Evolutionary conservation across 345 rosid species (phyloP).

Genomic region (Salix purpurea): DNA sequence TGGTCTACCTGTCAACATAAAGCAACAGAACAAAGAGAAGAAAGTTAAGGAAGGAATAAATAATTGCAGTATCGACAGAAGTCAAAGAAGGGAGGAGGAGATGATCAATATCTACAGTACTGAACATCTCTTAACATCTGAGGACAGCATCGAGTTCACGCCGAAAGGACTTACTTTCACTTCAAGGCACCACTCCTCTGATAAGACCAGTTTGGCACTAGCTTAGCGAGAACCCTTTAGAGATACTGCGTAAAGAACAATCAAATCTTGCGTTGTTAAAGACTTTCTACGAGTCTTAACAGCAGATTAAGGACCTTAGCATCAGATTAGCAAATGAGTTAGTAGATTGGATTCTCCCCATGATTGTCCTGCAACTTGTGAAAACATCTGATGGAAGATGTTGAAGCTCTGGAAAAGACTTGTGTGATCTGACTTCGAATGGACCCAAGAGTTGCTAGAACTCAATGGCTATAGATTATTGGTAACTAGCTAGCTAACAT

Average conservation of each 20-base stretch:
- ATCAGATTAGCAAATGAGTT: not conserved
- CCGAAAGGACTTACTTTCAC: conserved; percentile 4
- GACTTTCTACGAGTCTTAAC: not conserved
- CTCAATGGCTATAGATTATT: not conserved
- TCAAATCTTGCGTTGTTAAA: not conserved
- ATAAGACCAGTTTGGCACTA: conserved; percentile 1
- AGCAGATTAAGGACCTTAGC: not conserved
- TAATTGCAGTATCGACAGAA: conserved; percentile 7
- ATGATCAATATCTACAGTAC: not conserved
- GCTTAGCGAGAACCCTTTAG: not conserved
- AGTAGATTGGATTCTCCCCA: not conserved
- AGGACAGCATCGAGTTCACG: conserved; percentile 27
- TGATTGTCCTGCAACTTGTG: conserved; percentile 3
- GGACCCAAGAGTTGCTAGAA: conserved; percentile 12
- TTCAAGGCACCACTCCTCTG: conserved; percentile 2
- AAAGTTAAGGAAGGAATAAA: not conserved
- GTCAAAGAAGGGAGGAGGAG: not conserved
- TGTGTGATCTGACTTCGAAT: conserved; percentile 11
- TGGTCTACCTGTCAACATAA: conserved; percentile 11
- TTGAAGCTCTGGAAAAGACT: conserved; percentile 14
- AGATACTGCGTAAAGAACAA: not conserved
- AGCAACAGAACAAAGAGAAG: not conserved
- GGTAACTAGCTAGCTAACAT: not conserved
- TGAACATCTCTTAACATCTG: not conserved
- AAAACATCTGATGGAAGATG: not conserved